Conservation (phyloP, 2,329 filamentous ascomycete species). For the Sporothrix curviconia region DNA sequence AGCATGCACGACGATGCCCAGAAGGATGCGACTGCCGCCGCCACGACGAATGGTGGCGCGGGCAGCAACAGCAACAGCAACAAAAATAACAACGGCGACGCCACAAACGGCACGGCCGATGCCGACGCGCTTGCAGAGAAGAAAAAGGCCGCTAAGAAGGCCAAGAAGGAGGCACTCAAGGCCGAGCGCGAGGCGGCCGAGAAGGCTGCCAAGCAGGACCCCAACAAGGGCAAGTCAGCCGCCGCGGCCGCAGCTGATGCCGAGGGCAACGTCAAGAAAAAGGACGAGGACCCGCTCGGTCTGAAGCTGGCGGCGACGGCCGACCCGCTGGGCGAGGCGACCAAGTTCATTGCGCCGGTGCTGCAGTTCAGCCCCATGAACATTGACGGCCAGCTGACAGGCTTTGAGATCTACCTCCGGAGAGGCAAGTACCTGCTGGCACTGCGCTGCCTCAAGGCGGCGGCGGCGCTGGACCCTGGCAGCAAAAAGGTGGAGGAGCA, state of each 20-base stretch:
- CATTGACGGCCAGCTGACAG: slow-evolving; percentile 73
- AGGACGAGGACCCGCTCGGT: slow-evolving; percentile 83
- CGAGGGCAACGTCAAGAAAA: slow-evolving; percentile 65
- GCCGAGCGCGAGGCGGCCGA: slow-evolving; percentile 74
- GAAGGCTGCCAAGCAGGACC: slow-evolving; percentile 71
- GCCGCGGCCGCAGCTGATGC: slow-evolving; percentile 48
- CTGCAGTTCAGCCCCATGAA: slow-evolving; percentile 76
- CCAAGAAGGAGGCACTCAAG: slow-evolving; percentile 60
- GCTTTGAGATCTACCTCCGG: slow-evolving; percentile 84
- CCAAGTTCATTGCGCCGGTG: slow-evolving; percentile 77
- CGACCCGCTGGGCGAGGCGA: slow-evolving; percentile 76
- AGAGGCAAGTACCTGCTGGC: slow-evolving; percentile 83
- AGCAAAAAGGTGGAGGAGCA: slow-evolving; percentile 73
- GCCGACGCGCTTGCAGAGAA: slow-evolving; percentile 65
- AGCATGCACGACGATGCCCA: slow-evolving; percentile 58
- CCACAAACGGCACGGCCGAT: slow-evolving; percentile 27
- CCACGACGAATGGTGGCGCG: slow-evolving; percentile 53
- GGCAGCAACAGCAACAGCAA: slow-evolving; percentile 21
- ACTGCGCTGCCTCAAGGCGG: slow-evolving; percentile 74
- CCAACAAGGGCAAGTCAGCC: slow-evolving; percentile 62
- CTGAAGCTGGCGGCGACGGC: slow-evolving; percentile 71
- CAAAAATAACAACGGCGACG: no score
- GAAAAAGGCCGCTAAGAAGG: slow-evolving; percentile 87
- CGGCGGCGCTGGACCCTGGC: slow-evolving; percentile 59
- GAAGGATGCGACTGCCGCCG: slow-evolving; percentile 43